These are phyloP conservation scores for Lipomyces kockii DNA, from an alignment of 805 yeast genomes.

Conservation along the genomic window DNA sequence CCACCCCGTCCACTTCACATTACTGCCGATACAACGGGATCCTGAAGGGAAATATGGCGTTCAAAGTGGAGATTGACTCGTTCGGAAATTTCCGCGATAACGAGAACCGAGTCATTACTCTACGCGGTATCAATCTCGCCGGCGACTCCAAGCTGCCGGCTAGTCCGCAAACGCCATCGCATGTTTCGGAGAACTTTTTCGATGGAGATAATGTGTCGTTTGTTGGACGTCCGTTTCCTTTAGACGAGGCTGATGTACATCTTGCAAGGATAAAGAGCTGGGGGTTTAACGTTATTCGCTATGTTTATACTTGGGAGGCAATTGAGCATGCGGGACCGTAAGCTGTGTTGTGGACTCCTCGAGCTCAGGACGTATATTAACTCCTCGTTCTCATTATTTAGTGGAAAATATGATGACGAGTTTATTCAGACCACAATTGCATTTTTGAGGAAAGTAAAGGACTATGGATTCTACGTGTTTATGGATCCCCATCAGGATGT, in stretches of 20 bases:
- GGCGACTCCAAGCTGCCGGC: slow-evolving; percentile 73
- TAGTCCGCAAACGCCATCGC: slow-evolving; percentile 54
- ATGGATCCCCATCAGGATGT: slow-evolving; percentile 93
- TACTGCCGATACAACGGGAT: neutral
- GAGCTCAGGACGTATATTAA: neutral
- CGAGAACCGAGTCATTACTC: slow-evolving; percentile 61
- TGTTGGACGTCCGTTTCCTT: slow-evolving; percentile 78
- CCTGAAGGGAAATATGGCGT: slow-evolving; percentile 19
- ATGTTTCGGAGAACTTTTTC: slow-evolving; percentile 55
- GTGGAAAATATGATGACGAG: slow-evolving; percentile 73
- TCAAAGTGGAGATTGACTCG: slow-evolving; percentile 26
- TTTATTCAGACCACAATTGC: slow-evolving; percentile 72
- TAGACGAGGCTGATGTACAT: slow-evolving; percentile 73
- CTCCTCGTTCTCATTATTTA: neutral
- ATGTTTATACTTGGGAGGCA: slow-evolving; percentile 88
- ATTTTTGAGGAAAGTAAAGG: slow-evolving; percentile 60
- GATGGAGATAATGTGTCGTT: slow-evolving; percentile 79
- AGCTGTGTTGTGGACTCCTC: slow-evolving; percentile 3
- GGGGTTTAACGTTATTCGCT: slow-evolving; percentile 82
- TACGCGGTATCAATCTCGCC: slow-evolving; percentile 84
- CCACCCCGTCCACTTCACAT: neutral
- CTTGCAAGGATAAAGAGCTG: slow-evolving; percentile 70
- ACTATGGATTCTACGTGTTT: slow-evolving; percentile 73
- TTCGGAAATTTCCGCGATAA: slow-evolving; percentile 54
- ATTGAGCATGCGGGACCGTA: slow-evolving; percentile 83